Percentiles rank a stretch among this genome's conserved stretches.
Evolutionary conservation across 495 filamentous ascomycete genomes (phyloP).

Genomic region (Aspergillus bertholletiae): DNA sequence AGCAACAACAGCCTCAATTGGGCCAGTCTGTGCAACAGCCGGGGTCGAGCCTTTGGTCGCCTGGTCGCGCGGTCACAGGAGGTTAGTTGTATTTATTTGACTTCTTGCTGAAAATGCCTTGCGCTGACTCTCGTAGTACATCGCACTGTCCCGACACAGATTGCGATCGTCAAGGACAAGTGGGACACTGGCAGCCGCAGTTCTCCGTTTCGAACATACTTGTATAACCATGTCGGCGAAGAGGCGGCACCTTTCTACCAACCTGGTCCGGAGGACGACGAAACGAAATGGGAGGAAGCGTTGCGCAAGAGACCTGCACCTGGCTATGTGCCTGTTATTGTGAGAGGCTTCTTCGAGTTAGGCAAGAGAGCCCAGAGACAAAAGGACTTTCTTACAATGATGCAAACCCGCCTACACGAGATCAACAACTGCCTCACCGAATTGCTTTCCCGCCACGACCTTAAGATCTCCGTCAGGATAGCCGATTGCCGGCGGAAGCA

Average conservation of each 20-base stretch:
- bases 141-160: conserved; percentile 82
- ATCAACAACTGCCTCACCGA: conserved; percentile 82
- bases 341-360: conserved; percentile 66
- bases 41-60: conserved; percentile 47
- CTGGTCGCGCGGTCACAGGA: conserved; percentile 45
- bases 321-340: conserved; percentile 71
- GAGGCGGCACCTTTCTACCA: conserved; percentile 77
- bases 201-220: conserved; percentile 84
- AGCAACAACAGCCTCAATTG: conserved; percentile 37
- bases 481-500: conserved; percentile 80
- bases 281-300: conserved; percentile 89
- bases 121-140: conserved; percentile 42
- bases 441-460: conserved; percentile 76
- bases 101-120: not conserved
- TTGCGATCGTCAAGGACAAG: conserved; percentile 71
- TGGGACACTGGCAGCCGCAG: conserved; percentile 71
- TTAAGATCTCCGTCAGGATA: conserved; percentile 74
- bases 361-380: conserved; percentile 76
- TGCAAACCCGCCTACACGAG: conserved; percentile 80
- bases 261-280: conserved; percentile 72
- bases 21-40: conserved; percentile 34
- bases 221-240: conserved; percentile 88
- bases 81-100: conserved; percentile 17
- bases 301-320: conserved; percentile 75
- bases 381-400: conserved; percentile 63